Evolutionary conservation across 441 rosid genomes (phyloP), one percentile per base, ranked within the genome.

Genomic region (Croton setiger): DNA sequence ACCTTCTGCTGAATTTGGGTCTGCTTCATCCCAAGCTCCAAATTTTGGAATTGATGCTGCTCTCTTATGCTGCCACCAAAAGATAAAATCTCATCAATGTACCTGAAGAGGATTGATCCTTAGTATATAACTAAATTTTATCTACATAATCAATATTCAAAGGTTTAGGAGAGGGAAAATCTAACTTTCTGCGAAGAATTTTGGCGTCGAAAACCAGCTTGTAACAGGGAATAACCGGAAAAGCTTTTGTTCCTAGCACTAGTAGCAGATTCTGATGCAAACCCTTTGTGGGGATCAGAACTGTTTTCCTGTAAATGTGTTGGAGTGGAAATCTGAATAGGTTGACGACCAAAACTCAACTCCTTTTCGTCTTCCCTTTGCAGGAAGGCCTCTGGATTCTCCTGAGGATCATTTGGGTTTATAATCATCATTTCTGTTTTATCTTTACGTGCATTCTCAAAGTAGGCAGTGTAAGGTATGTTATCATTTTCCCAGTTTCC

Each of bases 401-500:
- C 78, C 71, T 79, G 69, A 0, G 89, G 89, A 69, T 87, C 88
- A 69, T 81, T 83, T 0, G 86, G 87, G 75, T 83, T 87, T 73
- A 79, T 27, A 2, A 27, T 80, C 71, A 45, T 77, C 44, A 41
- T 59, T 0, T 79, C 81, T 1, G 62, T 57, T 63, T 65, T 83
- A 41, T 78, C 88, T 73, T 43, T 85, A 11, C 88, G 77, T 2
- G 88, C 89, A 36, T 75, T 84, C 53, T 85, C 92, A 7, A 87
- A 87, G 69, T 21, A 85, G 37, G 81, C 21, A 0, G 88, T 87
- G 77, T 83, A 81, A 0, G 82, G 85, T 17, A 79, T 15, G 56
- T 85, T 79, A 64, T 81, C 82, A 1, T 49, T 57, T 27, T 85
- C 88, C 92, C 92, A 87, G 76, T 78, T 71, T 17, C 92, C 92